Conservation (phyloP, 306 rosid species). For the Medicago ruthenica region DNA sequence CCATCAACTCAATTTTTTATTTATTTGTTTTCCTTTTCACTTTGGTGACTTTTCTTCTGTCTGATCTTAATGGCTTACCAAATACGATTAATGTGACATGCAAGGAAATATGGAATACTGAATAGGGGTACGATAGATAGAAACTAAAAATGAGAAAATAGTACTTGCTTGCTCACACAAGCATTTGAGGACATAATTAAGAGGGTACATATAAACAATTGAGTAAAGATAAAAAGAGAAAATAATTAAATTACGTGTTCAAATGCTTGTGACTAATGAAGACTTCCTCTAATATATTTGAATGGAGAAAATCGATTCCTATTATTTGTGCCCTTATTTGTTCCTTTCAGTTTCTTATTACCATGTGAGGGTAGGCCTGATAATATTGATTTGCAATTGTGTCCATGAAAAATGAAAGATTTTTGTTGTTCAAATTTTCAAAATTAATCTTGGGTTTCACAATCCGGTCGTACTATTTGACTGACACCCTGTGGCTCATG, state of each 20-base stretch:
- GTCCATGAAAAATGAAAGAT: too few relatives aligned
- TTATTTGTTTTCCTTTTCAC: conserved; percentile 6
- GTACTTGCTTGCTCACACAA: too few relatives aligned
- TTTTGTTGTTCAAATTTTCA: conserved; percentile 5
- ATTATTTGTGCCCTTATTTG: not conserved
- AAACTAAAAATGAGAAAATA: not conserved
- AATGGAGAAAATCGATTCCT: too few relatives aligned
- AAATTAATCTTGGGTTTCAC: conserved; percentile 43
- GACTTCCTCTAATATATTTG: too few relatives aligned
- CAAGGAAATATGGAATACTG: not conserved
- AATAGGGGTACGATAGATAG: not conserved
- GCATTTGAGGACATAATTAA: too few relatives aligned
- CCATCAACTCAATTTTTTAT: not conserved
- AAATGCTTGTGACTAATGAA: too few relatives aligned
- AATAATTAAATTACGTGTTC: too few relatives aligned
- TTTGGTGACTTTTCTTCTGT: conserved; percentile 35
- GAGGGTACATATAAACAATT: too few relatives aligned
- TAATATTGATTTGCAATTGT: too few relatives aligned
- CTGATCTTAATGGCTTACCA: conserved; percentile 39
- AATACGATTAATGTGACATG: conserved; percentile 3
- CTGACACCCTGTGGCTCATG: conserved; percentile 19
- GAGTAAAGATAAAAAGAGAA: too few relatives aligned
- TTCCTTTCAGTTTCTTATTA: too few relatives aligned
- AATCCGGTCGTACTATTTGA: conserved; percentile 12
- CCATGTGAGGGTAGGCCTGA: too few relatives aligned